A percentile compares a stretch with the other conserved stretches of the same genome.
phyloP scores from a whole-genome alignment of 148 eudicot genomes.

The Linanthus parryae region DNA sequence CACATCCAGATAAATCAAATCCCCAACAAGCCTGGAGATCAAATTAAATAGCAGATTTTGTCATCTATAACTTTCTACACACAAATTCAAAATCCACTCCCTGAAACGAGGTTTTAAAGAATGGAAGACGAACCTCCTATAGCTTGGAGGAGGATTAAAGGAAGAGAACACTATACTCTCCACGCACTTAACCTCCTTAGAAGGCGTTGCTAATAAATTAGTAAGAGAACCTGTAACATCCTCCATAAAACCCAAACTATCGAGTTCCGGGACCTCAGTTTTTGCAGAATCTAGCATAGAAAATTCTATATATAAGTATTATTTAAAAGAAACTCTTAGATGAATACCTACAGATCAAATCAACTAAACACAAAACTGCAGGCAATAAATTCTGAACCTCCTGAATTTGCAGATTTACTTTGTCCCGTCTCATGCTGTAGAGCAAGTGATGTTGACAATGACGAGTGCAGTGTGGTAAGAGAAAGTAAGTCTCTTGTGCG shows the following conservation, averaged over 20 bases:
- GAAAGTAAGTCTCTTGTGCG: slow-evolving; percentile 93
- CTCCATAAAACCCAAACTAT: slow-evolving; percentile 84
- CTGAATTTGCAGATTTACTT: slow-evolving; percentile 40
- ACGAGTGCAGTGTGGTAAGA: slow-evolving; percentile 78
- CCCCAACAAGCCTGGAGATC: slow-evolving; percentile 90
- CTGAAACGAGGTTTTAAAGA: neutral
- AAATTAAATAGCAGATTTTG: neutral
- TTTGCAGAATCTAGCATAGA: slow-evolving; percentile 38
- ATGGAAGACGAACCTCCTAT: slow-evolving; percentile 64
- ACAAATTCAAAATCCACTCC: neutral
- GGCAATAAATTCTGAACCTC: slow-evolving; percentile 42
- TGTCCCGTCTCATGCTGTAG: slow-evolving; percentile 66
- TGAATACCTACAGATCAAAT: slow-evolving; percentile 3
- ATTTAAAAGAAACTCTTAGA: too few relatives aligned
- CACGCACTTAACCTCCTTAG: slow-evolving; percentile 76
- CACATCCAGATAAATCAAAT: slow-evolving; percentile 89
- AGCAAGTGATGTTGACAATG: slow-evolving; percentile 87
- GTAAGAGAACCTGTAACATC: slow-evolving; percentile 62
- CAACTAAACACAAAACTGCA: neutral
- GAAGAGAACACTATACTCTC: slow-evolving; percentile 89
- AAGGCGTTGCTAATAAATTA: slow-evolving; percentile 56
- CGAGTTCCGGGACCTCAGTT: slow-evolving; percentile 63
- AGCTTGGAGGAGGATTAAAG: slow-evolving; percentile 93
- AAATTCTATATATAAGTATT: too few relatives aligned
- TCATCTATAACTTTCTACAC: neutral